Base-by-base conservation (phyloP, 441 rosid genomes). In the Flueggea neowawraea region DNA sequence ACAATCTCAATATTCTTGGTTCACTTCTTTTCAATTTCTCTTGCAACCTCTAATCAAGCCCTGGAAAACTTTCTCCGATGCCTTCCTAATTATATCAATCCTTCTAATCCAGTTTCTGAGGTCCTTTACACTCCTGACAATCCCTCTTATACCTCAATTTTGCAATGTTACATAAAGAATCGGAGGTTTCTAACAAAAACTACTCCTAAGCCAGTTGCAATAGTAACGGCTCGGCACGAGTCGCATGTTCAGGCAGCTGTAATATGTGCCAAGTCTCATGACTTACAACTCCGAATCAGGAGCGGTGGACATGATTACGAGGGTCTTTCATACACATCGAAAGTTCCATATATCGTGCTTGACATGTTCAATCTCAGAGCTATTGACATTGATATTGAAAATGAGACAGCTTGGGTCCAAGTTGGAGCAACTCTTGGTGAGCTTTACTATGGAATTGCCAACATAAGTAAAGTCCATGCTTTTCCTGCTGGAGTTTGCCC, bases 301-400 rank as follows among this genome's bases (percentile, higher is more conserved):
- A 84, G 96, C 49, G 91, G 89, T 0, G 94, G 88, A 16, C 96
- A 84, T 33, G 91, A 87, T 44, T 83, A 70, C 58, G 89, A 82
- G n/a, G 94, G 89, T 7, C 66, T 87, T 52, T 87, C 89, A 1
- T 87, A 83, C 58, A 65, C 69, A 48, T 75, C 83, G 47, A 39
- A 41, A 36, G 82, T 71, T 0, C 79, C 80, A 16, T 68, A 84
- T 57, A 60, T 80, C 49, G 67, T 89, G 14, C 75, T 86, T 22
- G 91, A 86, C 72, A 44, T 89, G 79, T 73, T 79, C 31, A 80
- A 81, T 61, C 28, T 84, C 16, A 73, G 85, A 0, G 66, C 69
- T 0, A 62, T 84, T 2, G 33, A 59, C 16, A 60, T 89, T 10
- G 62, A 80, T 6, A 28, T 78, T 16, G 65, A 63, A 4, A 64